A percentile compares a stretch with the other conserved stretches of the same genome.
These are phyloP conservation scores for Suillus placidus DNA, from an alignment of 768 basidiomycete genomes.

Conservation along the genomic window DNA sequence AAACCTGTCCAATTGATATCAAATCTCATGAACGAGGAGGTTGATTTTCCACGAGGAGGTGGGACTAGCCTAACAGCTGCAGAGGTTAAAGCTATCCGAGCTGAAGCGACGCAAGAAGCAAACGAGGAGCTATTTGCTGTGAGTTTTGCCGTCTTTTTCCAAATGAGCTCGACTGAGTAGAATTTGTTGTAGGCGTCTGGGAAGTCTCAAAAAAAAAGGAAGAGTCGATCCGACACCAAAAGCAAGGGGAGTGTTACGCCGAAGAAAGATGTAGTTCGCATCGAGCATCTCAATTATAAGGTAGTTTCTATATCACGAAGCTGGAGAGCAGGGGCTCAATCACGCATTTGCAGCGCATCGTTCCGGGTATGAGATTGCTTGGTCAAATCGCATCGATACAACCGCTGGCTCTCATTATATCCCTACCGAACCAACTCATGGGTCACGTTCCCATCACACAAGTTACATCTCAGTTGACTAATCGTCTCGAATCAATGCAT, in stretches of 20 bases:
- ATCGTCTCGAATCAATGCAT: slow-evolving; percentile 64
- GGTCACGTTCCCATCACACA: slow-evolving; percentile 95
- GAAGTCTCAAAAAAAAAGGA: slow-evolving; percentile 45
- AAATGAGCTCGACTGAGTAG: background rate
- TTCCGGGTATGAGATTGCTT: slow-evolving; percentile 83
- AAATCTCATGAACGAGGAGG: slow-evolving; percentile 61
- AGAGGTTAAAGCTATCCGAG: slow-evolving; percentile 83
- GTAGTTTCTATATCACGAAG: slow-evolving; percentile 39
- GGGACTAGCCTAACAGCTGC: slow-evolving; percentile 86
- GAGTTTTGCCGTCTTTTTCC: slow-evolving; percentile 23
- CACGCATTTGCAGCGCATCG: slow-evolving; percentile 57
- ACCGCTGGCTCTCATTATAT: slow-evolving; percentile 87
- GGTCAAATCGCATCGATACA: slow-evolving; percentile 86
- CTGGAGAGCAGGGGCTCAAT: slow-evolving; percentile 7
- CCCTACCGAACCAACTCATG: slow-evolving; percentile 93
- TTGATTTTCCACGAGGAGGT: slow-evolving; percentile 95
- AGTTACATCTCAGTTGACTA: slow-evolving; percentile 79
- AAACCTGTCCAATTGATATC: slow-evolving; percentile 38
- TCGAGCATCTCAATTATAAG: slow-evolving; percentile 95
- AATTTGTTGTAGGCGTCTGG: slow-evolving; percentile 42
- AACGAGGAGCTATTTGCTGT: slow-evolving; percentile 79
- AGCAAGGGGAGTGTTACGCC: slow-evolving; percentile 34
- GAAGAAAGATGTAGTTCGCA: slow-evolving; percentile 63
- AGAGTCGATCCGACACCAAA: slow-evolving; percentile 49
- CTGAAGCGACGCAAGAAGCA: slow-evolving; percentile 85